Evolutionary conservation across 768 basidiomycete genomes (phyloP), one percentile per base, ranked within the genome.

Genomic region (Artomyces pyxidatus): DNA sequence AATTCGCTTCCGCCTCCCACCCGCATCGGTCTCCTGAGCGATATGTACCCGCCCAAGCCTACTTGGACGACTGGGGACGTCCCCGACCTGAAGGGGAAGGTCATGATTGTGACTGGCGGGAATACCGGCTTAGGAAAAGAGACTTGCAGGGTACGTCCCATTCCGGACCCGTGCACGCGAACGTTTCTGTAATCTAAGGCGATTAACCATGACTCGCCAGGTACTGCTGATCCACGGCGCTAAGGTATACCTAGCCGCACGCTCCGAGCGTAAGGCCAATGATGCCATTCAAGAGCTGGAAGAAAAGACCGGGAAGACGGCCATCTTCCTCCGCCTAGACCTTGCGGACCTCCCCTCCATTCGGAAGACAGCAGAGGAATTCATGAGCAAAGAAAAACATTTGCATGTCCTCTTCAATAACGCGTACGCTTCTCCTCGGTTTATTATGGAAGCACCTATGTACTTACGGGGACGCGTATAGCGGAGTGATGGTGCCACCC

Each of bases 361-460:
- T 39, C 67, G 66, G 40, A 41, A 54, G 0, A 65, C 71, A 17
- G 71, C 66, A 1, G 60, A 68, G 44, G 61, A 61, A 27, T 73
- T 67, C 39, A 62, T 56, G n/a, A 50, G 63, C 22, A 54, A 56
- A 32, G 55, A 56, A 35, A 26, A 47, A n/a, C 42, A 53, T 42
- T 49, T 56, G 27, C 63, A 71, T 46, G 58, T 61, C 22, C 56
- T 70, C 7, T 62, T 68, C 50, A 68, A 68, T 56, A 68, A 67
- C 30, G 67, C 54, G 61, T 67, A 42, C 17, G 63, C 46, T 14
- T 7, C 14, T 17, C 25, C 1, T 26, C 9, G 27, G 2, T 29
- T 23, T 6, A 21, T 27, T 38, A 2, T 9, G 10, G 19, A 8
- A 19, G 16, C 23, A 11, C 21, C 16, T 7, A n/a, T 22, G 37